Evolutionary conservation across 1,284 basidiomycete species (phyloP).

Genomic region (Cystobasidium slooffiae): DNA sequence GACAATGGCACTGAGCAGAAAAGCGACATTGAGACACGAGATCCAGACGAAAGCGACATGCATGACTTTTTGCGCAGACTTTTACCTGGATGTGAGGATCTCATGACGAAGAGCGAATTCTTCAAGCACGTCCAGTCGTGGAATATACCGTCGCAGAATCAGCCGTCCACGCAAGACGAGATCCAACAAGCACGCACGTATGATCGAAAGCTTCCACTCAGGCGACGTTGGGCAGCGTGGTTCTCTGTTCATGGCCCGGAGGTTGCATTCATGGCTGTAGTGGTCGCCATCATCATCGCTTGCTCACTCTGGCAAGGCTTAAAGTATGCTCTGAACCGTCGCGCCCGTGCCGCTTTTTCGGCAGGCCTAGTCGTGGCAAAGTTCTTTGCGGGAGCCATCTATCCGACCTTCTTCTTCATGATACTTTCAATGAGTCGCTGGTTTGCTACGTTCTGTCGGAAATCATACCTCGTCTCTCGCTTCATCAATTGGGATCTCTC

Average conservation of each 20-base stretch:
- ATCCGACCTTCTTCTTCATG: conserved; percentile 36
- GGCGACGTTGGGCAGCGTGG: conserved; percentile 13
- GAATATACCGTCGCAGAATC: conserved; percentile 31
- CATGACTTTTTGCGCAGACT: conserved; percentile 37
- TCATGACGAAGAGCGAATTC: conserved; percentile 24
- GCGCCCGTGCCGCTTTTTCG: conserved; percentile 3
- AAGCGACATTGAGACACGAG: not conserved
- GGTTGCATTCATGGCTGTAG: conserved; percentile 23
- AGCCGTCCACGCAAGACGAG: conserved; percentile 3
- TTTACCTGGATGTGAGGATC: conserved; percentile 11
- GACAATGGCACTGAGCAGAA: not conserved
- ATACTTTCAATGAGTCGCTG: conserved; percentile 33
- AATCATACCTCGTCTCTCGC: conserved; percentile 27
- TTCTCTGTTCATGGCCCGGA: conserved; percentile 29
- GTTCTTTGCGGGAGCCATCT: conserved; percentile 22
- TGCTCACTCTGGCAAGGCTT: conserved; percentile 23
- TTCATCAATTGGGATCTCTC: conserved; percentile 36
- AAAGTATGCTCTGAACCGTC: conserved; percentile 7
- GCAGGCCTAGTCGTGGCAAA: conserved; percentile 24
- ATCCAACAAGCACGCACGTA: conserved; percentile 19
- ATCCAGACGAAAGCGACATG: conserved; percentile 14
- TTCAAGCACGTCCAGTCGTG: conserved; percentile 14
- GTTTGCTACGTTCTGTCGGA: conserved; percentile 33
- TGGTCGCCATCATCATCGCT: conserved; percentile 5
- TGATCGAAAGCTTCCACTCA: conserved; percentile 2